These are phyloP conservation scores for Fusarium musae DNA, from an alignment of 2,329 filamentous ascomycete species.

Conservation along the genomic window DNA sequence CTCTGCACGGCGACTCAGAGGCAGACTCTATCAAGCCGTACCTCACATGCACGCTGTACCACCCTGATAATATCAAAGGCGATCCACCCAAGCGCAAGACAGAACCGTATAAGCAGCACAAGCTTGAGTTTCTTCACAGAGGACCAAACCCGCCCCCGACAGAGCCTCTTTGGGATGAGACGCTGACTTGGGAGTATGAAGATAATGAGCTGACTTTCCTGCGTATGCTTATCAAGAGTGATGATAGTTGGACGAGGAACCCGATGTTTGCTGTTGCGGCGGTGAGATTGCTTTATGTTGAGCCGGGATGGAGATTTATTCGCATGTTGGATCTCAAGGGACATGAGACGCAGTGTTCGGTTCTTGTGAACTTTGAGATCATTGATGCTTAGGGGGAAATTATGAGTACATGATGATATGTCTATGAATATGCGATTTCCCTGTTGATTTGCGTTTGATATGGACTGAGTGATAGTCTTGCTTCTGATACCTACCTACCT, in stretches of 20 bases:
- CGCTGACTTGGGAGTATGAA: conserved; percentile 74
- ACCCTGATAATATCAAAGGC: conserved; percentile 62
- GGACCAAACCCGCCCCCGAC: conserved; percentile 68
- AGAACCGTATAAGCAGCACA: conserved; percentile 67
- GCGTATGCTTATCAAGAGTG: conserved; percentile 73
- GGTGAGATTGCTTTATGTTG: conserved; percentile 67
- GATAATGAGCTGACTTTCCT: conserved; percentile 74
- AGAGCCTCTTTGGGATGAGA: conserved; percentile 74
- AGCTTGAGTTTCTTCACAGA: conserved; percentile 64
- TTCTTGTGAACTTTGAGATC: conserved; percentile 71
- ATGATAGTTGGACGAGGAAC: conserved; percentile 70
- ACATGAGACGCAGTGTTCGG: conserved; percentile 69
- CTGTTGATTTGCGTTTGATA: background rate
- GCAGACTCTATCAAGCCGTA: conserved; percentile 70
- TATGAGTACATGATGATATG: conserved; percentile 16
- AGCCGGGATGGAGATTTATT: conserved; percentile 70
- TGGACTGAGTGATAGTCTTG: background rate
- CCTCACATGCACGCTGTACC: conserved; percentile 71
- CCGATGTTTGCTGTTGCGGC: conserved; percentile 70
- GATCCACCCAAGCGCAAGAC: conserved; percentile 71
- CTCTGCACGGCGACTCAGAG: conserved; percentile 61
- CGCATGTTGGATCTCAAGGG: conserved; percentile 73
- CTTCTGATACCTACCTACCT: background rate
- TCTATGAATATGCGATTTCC: background rate
- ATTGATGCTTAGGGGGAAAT: conserved; percentile 49